Percentiles rank a stretch among this genome's conserved stretches.
phyloP scores from a whole-genome alignment of 495 filamentous ascomycete species.

The Trichocladium uniseriatum region DNA sequence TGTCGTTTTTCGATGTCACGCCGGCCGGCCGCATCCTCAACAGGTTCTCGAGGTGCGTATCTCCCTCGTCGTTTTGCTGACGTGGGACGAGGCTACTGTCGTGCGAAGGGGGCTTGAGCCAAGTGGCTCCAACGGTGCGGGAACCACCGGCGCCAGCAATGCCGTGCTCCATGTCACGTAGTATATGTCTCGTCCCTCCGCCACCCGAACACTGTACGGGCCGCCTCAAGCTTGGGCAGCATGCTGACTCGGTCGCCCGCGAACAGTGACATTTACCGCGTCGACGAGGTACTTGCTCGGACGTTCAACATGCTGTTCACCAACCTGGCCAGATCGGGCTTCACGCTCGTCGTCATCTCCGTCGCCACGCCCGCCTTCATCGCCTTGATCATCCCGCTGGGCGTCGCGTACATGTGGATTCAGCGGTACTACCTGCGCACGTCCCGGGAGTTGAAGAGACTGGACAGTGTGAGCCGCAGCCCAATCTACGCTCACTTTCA shows the following conservation, averaged over 20 bases:
- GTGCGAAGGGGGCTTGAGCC: conserved; percentile 10
- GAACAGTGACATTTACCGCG: conserved; percentile 79
- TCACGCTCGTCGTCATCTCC: conserved; percentile 81
- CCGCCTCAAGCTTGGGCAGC: conserved; percentile 1
- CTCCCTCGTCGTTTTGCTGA: neutral
- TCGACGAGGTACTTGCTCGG: conserved; percentile 89
- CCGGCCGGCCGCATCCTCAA: conserved; percentile 96
- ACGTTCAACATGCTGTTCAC: conserved; percentile 92
- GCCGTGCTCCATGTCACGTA: conserved; percentile 11
- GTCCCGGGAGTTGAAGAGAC: conserved; percentile 88
- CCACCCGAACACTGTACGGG: conserved; percentile 7
- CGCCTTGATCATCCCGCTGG: conserved; percentile 69
- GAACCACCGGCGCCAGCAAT: conserved; percentile 9
- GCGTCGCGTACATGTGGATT: conserved; percentile 78
- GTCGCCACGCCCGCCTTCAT: conserved; percentile 73
- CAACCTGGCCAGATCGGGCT: conserved; percentile 73
- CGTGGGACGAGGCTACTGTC: conserved; percentile 13
- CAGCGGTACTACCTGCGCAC: conserved; percentile 96
- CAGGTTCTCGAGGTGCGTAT: conserved; percentile 75
- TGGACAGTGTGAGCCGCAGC: conserved; percentile 90
- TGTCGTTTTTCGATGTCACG: conserved; percentile 98
- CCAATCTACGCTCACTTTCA: conserved; percentile 99
- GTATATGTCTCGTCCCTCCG: conserved; percentile 1
- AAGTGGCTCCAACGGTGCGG: conserved; percentile 15
- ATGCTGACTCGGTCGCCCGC: conserved; percentile 22